Conservation (phyloP, 2,329 filamentous ascomycete species). For the Aspergillus sp. region DNA sequence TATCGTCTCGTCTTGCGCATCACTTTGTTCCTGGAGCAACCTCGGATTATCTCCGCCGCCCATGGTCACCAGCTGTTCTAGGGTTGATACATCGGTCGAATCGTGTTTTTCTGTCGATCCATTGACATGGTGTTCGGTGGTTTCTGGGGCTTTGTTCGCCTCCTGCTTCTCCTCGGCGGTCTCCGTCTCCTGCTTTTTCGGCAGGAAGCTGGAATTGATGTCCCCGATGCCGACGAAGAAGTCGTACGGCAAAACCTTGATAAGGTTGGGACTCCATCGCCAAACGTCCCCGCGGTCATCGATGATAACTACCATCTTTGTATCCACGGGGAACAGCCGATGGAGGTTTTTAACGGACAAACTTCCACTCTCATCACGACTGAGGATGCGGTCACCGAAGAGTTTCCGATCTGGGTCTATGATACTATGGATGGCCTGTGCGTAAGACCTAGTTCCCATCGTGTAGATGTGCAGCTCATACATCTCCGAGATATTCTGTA, state of each 20-base stretch:
- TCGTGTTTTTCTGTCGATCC: constrained; percentile 29
- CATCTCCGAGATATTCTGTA: constrained; percentile 72
- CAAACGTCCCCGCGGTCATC: constrained; percentile 96
- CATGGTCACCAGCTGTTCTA: constrained; percentile 78
- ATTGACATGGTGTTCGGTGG: constrained; percentile 32
- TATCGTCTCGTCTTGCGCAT: constrained; percentile 83
- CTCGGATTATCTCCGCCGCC: constrained; percentile 67
- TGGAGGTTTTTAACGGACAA: constrained; percentile 87
- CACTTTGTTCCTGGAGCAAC: constrained; percentile 71
- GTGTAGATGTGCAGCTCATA: constrained; percentile 99
- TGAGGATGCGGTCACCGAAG: constrained; percentile 93
- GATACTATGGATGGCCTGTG: constrained; percentile 84
- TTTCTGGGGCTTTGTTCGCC: constrained; percentile 27
- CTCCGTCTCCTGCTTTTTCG: constrained; percentile 63
- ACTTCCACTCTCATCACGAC: constrained; percentile 93
- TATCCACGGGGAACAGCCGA: constrained; percentile 91
- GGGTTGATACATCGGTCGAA: constrained; percentile 51
- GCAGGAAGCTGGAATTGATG: constrained; percentile 96
- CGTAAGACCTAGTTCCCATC: constrained; percentile 98
- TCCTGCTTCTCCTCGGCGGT: constrained; percentile 45
- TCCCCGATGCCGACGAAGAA: constrained; percentile 98
- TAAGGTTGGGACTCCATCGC: constrained; percentile 88
- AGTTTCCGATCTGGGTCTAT: constrained; percentile 86
- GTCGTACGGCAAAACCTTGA: constrained; percentile 93
- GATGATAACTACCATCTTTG: constrained; percentile 99